These are phyloP conservation scores for Mortierella sp. DNA, from an alignment of 371 early-diverging fungal genomes.

Conservation along the genomic window DNA sequence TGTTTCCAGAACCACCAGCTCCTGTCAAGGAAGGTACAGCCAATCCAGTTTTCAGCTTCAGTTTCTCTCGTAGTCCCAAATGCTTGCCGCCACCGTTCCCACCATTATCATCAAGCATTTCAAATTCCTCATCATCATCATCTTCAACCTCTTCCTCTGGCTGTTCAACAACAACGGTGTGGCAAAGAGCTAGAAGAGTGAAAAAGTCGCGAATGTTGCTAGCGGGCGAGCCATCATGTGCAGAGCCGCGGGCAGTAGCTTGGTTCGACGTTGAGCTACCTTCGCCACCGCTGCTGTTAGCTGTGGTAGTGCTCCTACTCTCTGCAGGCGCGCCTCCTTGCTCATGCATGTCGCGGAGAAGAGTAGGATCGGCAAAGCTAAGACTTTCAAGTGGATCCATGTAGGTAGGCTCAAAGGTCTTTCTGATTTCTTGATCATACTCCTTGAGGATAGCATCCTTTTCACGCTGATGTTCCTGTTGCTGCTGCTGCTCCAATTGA, in stretches of 20 bases:
- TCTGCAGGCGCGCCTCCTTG: conserved; percentile 8
- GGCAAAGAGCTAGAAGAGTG: conserved; percentile 89
- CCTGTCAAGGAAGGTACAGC: conserved; percentile 19
- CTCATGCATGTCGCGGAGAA: conserved; percentile 64
- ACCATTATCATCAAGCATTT: conserved; percentile 35
- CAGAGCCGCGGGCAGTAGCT: background rate
- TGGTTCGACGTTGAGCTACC: conserved; percentile 27
- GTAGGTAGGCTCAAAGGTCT: conserved; percentile 79
- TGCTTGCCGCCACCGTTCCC: conserved; percentile 5
- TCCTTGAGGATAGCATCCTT: conserved; percentile 68
- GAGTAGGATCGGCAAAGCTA: conserved; percentile 87
- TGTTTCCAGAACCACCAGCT: conserved; percentile 16
- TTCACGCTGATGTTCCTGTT: conserved; percentile 26
- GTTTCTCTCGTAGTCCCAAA: conserved; percentile 38
- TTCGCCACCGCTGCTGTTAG: conserved; percentile 24
- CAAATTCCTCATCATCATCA: conserved; percentile 63
- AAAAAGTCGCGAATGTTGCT: conserved; percentile 83
- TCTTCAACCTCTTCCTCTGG: conserved; percentile 62
- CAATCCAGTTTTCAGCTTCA: conserved; percentile 47
- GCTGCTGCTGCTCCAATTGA: conserved; percentile 9
- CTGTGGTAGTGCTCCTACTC: conserved; percentile 22
- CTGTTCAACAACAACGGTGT: conserved; percentile 92
- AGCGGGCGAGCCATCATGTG: conserved; percentile 47
- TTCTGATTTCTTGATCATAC: conserved; percentile 69
- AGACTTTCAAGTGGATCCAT: conserved; percentile 75